Percentiles rank a stretch among this genome's conserved stretches.
These are phyloP conservation scores for Dorcoceras hygrometricum DNA, from an alignment of 257 asterid species.

Conservation along the genomic window DNA sequence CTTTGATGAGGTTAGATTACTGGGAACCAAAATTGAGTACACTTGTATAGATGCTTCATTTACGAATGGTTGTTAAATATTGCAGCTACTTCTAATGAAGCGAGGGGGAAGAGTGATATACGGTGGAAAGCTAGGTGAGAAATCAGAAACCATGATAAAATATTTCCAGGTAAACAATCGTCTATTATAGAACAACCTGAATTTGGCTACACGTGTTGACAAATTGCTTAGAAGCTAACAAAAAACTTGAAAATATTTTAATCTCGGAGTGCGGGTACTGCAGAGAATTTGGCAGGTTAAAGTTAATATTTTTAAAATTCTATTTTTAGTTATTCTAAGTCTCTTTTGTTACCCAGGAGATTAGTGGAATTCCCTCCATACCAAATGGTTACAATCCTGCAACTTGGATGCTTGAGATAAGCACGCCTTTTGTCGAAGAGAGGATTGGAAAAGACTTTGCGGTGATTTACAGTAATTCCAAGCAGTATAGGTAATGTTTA, in stretches of 20 bases:
- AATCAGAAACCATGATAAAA: slow-evolving; percentile 63
- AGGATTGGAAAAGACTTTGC: slow-evolving; percentile 62
- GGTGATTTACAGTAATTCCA: slow-evolving; percentile 49
- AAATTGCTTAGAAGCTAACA: background rate
- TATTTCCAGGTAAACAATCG: slow-evolving; percentile 64
- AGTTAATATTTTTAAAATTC: too few species aligned
- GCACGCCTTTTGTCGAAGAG: slow-evolving; percentile 68
- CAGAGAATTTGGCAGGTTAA: too few species aligned
- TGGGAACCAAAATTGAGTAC: background rate
- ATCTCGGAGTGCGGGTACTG: too few species aligned
- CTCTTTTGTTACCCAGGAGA: slow-evolving; percentile 35
- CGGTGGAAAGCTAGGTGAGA: slow-evolving; percentile 88
- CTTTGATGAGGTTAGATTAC: slow-evolving; percentile 73
- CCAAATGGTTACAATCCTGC: slow-evolving; percentile 81
- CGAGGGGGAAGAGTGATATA: slow-evolving; percentile 92
- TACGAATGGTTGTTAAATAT: slow-evolving; percentile 14
- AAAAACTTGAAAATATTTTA: too few species aligned
- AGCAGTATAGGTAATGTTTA: slow-evolving; percentile 54
- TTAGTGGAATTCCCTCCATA: slow-evolving; percentile 57
- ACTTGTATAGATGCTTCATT: slow-evolving; percentile 9
- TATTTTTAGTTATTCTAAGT: background rate
- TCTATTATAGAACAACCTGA: background rate
- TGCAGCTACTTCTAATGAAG: slow-evolving; percentile 85
- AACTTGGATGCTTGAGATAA: slow-evolving; percentile 94
- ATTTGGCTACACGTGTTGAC: background rate